Conservation (phyloP, 768 basidiomycete genomes). For the Cystobasidium tubakii region DNA sequence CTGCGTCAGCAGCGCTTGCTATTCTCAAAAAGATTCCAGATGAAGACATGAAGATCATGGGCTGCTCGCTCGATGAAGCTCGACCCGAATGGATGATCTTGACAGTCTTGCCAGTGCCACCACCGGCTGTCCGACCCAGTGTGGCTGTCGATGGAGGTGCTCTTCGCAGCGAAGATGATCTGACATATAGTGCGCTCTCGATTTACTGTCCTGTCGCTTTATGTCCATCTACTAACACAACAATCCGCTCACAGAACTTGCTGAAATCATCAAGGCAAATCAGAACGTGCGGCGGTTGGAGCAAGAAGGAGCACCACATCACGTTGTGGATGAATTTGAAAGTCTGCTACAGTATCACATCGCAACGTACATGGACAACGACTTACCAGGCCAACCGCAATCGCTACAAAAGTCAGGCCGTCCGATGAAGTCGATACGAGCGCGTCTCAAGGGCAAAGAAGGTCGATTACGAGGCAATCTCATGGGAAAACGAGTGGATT, state of each 20-base stretch:
- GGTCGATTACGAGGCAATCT: conserved; percentile 94
- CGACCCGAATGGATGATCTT: conserved; percentile 99
- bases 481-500: conserved; percentile 99
- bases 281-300: conserved; percentile 85
- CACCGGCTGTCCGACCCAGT: conserved; percentile 94
- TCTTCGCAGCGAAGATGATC: conserved; percentile 93
- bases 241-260: conserved; percentile 55
- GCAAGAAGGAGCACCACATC: conserved; percentile 92
- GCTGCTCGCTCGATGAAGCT: conserved; percentile 90
- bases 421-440: conserved; percentile 95
- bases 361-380: conserved; percentile 99
- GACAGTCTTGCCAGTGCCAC: conserved; percentile 93
- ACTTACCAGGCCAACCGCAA: conserved; percentile 95
- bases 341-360: conserved; percentile 88
- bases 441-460: conserved; percentile 96
- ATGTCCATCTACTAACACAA: not conserved
- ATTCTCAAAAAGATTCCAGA: conserved; percentile 94
- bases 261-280: conserved; percentile 92
- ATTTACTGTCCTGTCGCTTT: not conserved
- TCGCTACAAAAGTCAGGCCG: conserved; percentile 94
- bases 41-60: conserved; percentile 76
- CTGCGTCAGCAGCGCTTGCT: conserved; percentile 81
- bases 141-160: conserved; percentile 95
- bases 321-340: conserved; percentile 92
- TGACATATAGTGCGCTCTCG: conserved; percentile 66